Conservation (phyloP, 2,329 filamentous ascomycete species). For the Fusarium floridanum region DNA sequence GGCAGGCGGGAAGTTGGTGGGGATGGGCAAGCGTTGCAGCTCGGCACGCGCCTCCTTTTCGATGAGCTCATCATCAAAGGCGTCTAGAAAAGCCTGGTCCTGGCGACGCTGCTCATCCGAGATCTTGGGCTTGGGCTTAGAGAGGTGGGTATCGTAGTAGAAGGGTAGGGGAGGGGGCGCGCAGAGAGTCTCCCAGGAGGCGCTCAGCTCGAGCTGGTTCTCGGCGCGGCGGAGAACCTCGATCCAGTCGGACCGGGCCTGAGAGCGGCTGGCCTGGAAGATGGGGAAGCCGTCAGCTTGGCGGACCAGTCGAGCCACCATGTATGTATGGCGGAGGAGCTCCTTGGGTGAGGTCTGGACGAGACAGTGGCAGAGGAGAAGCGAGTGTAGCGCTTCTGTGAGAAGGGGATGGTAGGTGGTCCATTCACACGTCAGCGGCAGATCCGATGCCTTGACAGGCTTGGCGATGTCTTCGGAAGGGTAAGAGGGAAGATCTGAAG, state of each 20-base stretch:
- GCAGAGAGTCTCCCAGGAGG: slow-evolving; percentile 80
- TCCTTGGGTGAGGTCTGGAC: slow-evolving; percentile 84
- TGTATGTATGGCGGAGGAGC: slow-evolving; percentile 82
- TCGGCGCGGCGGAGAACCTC: slow-evolving; percentile 76
- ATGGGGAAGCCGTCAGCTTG: slow-evolving; percentile 85
- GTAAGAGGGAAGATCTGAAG: slow-evolving; percentile 75
- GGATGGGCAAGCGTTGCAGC: slow-evolving; percentile 49
- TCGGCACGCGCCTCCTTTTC: slow-evolving; percentile 70
- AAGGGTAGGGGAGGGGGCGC: slow-evolving; percentile 67
- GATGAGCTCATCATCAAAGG: slow-evolving; percentile 75
- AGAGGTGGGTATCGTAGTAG: slow-evolving; percentile 27
- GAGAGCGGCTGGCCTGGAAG: slow-evolving; percentile 79
- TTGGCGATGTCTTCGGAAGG: slow-evolving; percentile 61
- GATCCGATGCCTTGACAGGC: slow-evolving; percentile 48
- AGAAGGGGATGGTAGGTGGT: slow-evolving; percentile 84
- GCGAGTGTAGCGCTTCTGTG: slow-evolving; percentile 80
- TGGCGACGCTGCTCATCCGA: slow-evolving; percentile 68
- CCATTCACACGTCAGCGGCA: slow-evolving; percentile 46
- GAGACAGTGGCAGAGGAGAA: slow-evolving; percentile 84
- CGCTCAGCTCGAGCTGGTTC: slow-evolving; percentile 76
- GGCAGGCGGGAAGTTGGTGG: slow-evolving; percentile 1
- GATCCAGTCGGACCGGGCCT: slow-evolving; percentile 83
- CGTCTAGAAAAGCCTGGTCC: slow-evolving; percentile 75
- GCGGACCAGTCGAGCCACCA: slow-evolving; percentile 80
- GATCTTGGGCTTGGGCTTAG: slow-evolving; percentile 26